Evolutionary conservation across 23 red algal genomes (phyloP), one percentile per base, ranked within the genome.

Genomic region (Gracilaria gracilis): DNA sequence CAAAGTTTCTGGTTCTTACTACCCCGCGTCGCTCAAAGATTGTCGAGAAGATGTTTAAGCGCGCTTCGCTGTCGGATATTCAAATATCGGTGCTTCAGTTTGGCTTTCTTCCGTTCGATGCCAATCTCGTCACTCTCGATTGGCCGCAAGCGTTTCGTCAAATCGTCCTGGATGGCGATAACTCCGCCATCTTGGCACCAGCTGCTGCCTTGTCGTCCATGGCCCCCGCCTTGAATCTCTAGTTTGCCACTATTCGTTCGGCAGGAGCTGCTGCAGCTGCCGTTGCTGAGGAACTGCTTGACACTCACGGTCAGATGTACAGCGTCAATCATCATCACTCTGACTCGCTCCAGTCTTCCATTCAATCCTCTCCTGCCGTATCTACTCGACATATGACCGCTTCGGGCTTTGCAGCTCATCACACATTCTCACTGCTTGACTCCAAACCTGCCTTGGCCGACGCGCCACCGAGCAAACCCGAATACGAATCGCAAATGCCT

Each of bases 11-110:
- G 19, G 57, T 92, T 8, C 65, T 92, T 5, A 83, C 80, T 7
- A 92, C 89, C 6, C 89, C 89, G 44, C 89, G 79, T 31, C 78
- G 78, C 42, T 92, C 89, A 11, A 73, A 32, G 39, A 73, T 83
- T 65, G 92, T 81, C 11, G 83, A 88, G 39, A 82, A 81, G 28
- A 69, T 82, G 17, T 61, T 94, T 23, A 53, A 51, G 25, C 17
- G 53, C 37, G 48, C 69, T 36, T 47, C 35, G 6, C 32, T 80
- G 61, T n/a, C n/a, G n/a, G n/a, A n/a, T n/a, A n/a, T n/a, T n/a
- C n/a, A n/a, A n/a, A n/a, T n/a, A n/a, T n/a, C n/a, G n/a, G n/a
- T n/a, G n/a, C n/a, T n/a, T n/a, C n/a, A n/a, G n/a, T n/a, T n/a
- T n/a, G n/a, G n/a, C n/a, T n/a, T n/a, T n/a, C n/a, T n/a, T n/a